Evolutionary conservation across 2,329 filamentous ascomycete species (phyloP).

Genomic region (Penicillium sp.): DNA sequence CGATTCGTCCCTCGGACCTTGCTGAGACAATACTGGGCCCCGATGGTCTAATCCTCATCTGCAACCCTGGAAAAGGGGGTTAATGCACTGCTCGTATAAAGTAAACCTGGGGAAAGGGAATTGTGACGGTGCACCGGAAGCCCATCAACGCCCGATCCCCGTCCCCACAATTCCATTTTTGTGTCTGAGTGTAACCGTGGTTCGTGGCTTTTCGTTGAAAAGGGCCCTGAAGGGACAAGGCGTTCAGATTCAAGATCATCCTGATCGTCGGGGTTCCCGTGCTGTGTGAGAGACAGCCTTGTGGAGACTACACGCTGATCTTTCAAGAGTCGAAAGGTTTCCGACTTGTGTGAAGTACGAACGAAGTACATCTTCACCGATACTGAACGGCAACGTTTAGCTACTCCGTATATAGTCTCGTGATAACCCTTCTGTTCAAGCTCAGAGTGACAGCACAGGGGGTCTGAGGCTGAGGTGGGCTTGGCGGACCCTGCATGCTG

Average conservation of each 20-base stretch:
- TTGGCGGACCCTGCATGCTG: conserved; percentile 2
- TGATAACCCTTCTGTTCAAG: background rate
- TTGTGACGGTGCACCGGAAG: background rate
- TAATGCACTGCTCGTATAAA: background rate
- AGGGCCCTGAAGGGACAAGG: background rate
- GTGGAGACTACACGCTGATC: conserved; percentile 1
- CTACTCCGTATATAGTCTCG: background rate
- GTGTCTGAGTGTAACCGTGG: background rate
- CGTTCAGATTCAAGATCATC: background rate
- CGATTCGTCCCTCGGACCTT: background rate
- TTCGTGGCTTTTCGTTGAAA: background rate
- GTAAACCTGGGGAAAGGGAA: conserved; percentile 2
- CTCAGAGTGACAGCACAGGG: background rate
- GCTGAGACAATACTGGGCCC: conserved; percentile 1
- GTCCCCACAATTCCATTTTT: background rate
- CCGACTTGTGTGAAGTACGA: background rate
- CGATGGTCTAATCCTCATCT: background rate
- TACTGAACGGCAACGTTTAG: no score
- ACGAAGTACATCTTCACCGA: background rate
- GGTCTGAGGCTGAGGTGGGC: background rate
- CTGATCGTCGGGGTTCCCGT: background rate
- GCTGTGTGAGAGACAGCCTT: background rate
- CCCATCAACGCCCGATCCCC: background rate
- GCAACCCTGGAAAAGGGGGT: background rate
- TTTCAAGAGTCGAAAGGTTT: background rate